A percentile compares a stretch with the other conserved stretches of the same genome.
phyloP scores from a whole-genome alignment of 345 rosid genomes.

The Eucalyptus marginata region DNA sequence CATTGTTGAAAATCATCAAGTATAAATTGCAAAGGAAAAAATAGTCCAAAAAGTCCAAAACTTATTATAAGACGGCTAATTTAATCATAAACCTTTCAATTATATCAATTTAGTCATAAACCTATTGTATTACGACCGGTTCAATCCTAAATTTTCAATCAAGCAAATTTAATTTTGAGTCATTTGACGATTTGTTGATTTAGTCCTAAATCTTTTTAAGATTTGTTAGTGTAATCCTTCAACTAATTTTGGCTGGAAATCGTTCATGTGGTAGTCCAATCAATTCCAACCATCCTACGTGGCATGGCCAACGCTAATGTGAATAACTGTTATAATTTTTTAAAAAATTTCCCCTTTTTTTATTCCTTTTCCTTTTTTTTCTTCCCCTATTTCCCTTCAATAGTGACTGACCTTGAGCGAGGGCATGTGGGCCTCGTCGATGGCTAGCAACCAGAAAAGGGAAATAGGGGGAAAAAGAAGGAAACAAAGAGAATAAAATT shows the following conservation, averaged over 20 bases:
- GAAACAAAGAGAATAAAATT: neutral
- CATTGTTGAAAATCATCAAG: too few species aligned
- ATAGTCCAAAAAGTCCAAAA: neutral
- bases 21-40: too few species aligned
- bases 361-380: too few species aligned
- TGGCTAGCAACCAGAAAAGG: neutral
- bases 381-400: neutral
- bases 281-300: neutral
- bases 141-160: too few species aligned
- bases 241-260: neutral
- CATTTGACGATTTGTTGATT: neutral
- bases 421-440: accelerated
- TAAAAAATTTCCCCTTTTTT: too few species aligned
- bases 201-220: neutral
- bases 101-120: neutral
- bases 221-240: neutral
- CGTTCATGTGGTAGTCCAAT: accelerated
- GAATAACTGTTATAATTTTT: too few species aligned
- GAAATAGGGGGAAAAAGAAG: neutral
- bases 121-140: accelerated
- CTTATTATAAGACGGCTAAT: too few species aligned
- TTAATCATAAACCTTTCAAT: neutral
- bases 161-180: too few species aligned
- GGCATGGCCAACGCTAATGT: neutral
- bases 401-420: accelerated